Evolutionary conservation across 2,329 filamentous ascomycete species (phyloP).

Genomic region (Nectriaceae sp.): DNA sequence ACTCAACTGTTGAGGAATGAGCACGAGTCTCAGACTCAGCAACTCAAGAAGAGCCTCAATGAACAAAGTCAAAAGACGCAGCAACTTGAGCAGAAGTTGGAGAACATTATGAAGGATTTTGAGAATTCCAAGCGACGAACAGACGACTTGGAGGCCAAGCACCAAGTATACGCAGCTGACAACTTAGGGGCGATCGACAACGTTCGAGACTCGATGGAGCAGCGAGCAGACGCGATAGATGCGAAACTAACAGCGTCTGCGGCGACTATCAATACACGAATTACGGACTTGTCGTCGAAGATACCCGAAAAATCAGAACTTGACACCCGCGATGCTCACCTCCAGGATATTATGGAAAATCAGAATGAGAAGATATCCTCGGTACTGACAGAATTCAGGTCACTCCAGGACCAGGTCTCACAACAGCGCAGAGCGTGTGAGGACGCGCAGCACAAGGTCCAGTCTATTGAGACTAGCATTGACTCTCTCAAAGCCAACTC

Average conservation of each 20-base stretch:
- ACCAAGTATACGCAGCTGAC: too few relatives aligned
- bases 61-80: conserved; percentile 14
- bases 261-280: too few relatives aligned
- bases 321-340: too few relatives aligned
- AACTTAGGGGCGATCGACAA: too few relatives aligned
- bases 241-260: too few relatives aligned
- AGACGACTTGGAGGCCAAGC: too few relatives aligned
- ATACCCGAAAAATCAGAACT: too few relatives aligned
- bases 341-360: neutral
- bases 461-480: neutral
- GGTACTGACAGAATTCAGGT: neutral
- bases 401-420: neutral
- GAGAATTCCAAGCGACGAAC: neutral
- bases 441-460: neutral
- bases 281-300: too few relatives aligned
- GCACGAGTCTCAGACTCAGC: conserved; percentile 1
- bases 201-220: too few relatives aligned
- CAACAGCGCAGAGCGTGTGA: neutral
- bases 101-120: neutral
- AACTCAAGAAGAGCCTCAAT: neutral
- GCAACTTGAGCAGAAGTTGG: conserved; percentile 17
- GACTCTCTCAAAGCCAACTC: neutral
- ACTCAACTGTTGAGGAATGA: neutral
- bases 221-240: too few relatives aligned
- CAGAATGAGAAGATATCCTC: neutral